Evolutionary conservation across 2,329 filamentous ascomycete species (phyloP), one percentile per base, ranked within the genome.

Genomic region (Colletotrichum kahawae): DNA sequence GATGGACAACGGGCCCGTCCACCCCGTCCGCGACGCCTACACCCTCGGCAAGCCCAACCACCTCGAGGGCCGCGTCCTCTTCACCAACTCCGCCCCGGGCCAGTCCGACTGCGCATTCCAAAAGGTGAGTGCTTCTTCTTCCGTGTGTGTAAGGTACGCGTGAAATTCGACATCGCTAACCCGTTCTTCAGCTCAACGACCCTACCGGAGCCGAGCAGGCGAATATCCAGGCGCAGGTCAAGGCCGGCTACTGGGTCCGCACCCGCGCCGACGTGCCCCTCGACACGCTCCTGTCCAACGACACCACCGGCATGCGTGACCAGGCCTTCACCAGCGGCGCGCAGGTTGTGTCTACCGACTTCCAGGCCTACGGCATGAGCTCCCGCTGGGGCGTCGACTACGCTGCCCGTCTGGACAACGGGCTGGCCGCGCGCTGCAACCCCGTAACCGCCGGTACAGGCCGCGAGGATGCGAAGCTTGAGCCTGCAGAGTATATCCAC

Each of bases 271-370:
- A 90, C 79, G 82, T 84, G 31, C 87, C 87, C 1, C 81, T 89
- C 31, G 80, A 80, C 2, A 89, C 87, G 0, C 80, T 89, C 7
- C 74, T 87, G 21, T 78, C 79, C 16, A 81, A 81, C 68, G 85
- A 87, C 70, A 83, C 81, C 3, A 86, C 85, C 29, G 69, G 38
- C 7, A 86, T 84, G 84, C 80, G 86, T 21, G 85, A 87, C 2
- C 76, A 77, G 13, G 87, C 87, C 2, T 84, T 88, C 54, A 74
- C 81, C 60, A 88, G 87, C 60, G 88, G 87, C 8, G 88, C 88
- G 31, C 88, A 89, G 77, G 82, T 89, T 70, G 86, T 89, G 2
- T 87, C 84, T 36, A 89, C 87, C 1, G 88, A 89, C 77, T 89
- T 85, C 70, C 87, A 87, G 8, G 82, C 78, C 2, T 87, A 85